These are phyloP conservation scores for Amylostereum areolatum DNA, from an alignment of 1,284 basidiomycete genomes.

Conservation along the genomic window DNA sequence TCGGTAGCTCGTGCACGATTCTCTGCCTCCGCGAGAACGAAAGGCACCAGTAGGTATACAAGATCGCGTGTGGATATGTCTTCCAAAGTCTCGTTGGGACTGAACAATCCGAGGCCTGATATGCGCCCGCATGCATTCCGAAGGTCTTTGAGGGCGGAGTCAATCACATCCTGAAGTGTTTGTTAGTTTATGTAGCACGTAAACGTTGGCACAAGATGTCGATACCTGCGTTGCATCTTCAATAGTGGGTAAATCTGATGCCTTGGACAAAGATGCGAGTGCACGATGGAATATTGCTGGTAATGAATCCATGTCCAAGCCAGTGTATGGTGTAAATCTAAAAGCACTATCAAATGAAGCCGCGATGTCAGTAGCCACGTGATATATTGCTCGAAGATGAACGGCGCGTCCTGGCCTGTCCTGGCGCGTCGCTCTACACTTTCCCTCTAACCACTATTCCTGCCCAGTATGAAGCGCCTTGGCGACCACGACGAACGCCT, in stretches of 20 bases:
- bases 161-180: slow-evolving; percentile 47
- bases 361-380: neutral
- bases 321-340: slow-evolving; percentile 10
- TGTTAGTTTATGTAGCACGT: neutral
- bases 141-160: slow-evolving; percentile 48
- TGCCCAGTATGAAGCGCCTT: no score
- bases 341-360: slow-evolving; percentile 4
- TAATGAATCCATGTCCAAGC: slow-evolving; percentile 26
- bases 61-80: slow-evolving; percentile 82
- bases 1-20: slow-evolving; percentile 57
- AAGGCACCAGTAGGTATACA: slow-evolving; percentile 76
- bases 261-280: slow-evolving; percentile 36
- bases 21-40: slow-evolving; percentile 68
- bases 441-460: neutral
- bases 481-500: no score
- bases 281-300: slow-evolving; percentile 38
- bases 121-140: slow-evolving; percentile 44
- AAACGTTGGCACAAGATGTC: neutral
- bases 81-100: slow-evolving; percentile 79
- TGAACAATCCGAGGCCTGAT: slow-evolving; percentile 68
- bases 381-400: slow-evolving; percentile 1
- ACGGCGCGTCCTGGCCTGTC: neutral
- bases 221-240: slow-evolving; percentile 45
- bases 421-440: no score
- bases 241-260: slow-evolving; percentile 38